Conservation (phyloP, 129 eudicot species). For the Centrapalus pauciflorus region DNA sequence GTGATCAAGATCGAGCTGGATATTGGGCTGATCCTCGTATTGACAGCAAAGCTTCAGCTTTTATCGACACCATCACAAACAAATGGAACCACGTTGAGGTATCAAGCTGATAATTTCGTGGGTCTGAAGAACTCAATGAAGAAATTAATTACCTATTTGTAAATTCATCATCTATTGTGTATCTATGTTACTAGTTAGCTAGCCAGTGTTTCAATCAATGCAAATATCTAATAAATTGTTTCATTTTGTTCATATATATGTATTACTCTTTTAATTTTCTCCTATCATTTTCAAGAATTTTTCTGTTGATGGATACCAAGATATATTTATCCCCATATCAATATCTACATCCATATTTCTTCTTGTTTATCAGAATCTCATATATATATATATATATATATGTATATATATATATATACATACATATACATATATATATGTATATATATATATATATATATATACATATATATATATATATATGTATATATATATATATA, state of each 20-base stretch:
- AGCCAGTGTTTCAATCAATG: conserved; percentile 21
- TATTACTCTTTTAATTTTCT: background rate
- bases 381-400: too few species aligned
- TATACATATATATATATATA: too few species aligned
- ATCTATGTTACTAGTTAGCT: conserved; percentile 12
- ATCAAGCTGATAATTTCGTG: conserved; percentile 16
- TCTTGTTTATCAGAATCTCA: too few species aligned
- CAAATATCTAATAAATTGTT: conserved; percentile 15
- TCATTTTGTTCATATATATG: background rate
- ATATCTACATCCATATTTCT: too few species aligned
- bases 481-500: too few species aligned
- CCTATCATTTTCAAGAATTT: background rate
- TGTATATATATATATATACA: too few species aligned
- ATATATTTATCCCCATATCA: background rate
- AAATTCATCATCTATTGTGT: conserved; percentile 12
- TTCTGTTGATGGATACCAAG: background rate
- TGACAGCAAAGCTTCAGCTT: conserved; percentile 37
- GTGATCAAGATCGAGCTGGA: conserved; percentile 37
- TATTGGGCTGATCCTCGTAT: conserved; percentile 39
- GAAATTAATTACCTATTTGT: conserved; percentile 9
- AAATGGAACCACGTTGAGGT: conserved; percentile 36
- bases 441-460: too few species aligned
- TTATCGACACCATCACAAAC: conserved; percentile 24
- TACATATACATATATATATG: too few species aligned
- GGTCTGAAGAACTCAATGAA: background rate